These are phyloP conservation scores for Candolleomyces eurysporus DNA, from an alignment of 768 basidiomycete genomes.

Conservation along the genomic window DNA sequence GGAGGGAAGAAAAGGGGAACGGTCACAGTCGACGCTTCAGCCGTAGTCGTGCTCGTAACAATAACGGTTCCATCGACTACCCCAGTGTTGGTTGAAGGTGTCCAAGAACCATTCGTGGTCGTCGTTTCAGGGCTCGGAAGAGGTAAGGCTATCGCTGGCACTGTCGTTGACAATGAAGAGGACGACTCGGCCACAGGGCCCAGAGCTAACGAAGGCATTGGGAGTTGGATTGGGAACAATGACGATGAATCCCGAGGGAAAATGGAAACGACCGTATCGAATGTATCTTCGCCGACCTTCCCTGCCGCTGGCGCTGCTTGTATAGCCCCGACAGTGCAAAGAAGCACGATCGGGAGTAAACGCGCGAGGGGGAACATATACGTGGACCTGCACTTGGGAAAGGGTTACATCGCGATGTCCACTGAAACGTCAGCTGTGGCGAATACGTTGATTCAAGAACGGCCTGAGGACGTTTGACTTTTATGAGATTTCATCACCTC, in stretches of 20 bases:
- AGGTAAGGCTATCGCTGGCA: too few species aligned
- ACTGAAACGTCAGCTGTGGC: not conserved
- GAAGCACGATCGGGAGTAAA: not conserved
- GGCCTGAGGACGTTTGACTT: not conserved
- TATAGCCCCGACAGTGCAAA: not conserved
- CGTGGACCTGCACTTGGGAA: not conserved
- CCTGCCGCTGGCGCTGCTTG: not conserved
- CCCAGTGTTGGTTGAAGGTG: not conserved
- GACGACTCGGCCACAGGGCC: too few species aligned
- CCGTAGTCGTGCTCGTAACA: not conserved
- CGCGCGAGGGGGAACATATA: not conserved
- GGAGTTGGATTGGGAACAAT: too few species aligned
- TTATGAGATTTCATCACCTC: too few species aligned
- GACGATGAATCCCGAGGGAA: too few species aligned
- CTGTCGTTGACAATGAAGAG: too few species aligned
- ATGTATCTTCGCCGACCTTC: not conserved
- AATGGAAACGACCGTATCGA: too few species aligned
- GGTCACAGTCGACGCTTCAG: not conserved
- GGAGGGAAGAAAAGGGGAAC: conserved; percentile 1
- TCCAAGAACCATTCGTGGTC: too few species aligned
- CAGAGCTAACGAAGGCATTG: too few species aligned
- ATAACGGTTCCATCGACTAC: not conserved
- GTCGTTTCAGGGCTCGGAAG: too few species aligned
- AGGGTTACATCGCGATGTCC: not conserved
- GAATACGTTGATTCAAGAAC: not conserved